Conservation (phyloP, 1,284 basidiomycete genomes). For the Ceraceosorus guamensis region DNA sequence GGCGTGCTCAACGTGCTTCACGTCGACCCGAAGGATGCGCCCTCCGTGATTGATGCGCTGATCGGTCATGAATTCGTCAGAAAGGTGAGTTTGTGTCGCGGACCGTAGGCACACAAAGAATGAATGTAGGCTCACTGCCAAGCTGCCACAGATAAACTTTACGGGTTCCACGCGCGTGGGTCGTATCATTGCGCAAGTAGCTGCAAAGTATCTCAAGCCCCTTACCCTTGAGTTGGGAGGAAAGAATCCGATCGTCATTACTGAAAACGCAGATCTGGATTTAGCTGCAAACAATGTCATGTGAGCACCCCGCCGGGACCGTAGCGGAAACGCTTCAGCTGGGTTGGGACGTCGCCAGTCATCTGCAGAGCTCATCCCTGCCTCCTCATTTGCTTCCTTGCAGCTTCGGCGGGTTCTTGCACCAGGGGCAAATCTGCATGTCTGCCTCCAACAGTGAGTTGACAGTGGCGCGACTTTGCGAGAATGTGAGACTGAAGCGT, state of each 20-base stretch:
- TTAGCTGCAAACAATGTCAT: constrained; percentile 54
- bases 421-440: constrained; percentile 67
- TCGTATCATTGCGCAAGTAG: constrained; percentile 72
- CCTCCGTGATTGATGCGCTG: constrained; percentile 54
- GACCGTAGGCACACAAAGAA: not conserved
- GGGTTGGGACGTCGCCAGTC: not conserved
- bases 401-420: constrained; percentile 56
- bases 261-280: constrained; percentile 60
- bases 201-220: constrained; percentile 67
- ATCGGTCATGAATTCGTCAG: constrained; percentile 57
- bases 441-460: constrained; percentile 60
- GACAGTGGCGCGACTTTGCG: no score
- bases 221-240: constrained; percentile 52
- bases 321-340: constrained; percentile 3
- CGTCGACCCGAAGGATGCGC: constrained; percentile 54
- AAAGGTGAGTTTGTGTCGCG: constrained; percentile 48
- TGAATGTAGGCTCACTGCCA: constrained; percentile 1
- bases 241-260: constrained; percentile 53
- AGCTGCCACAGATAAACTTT: constrained; percentile 47
- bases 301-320: no score
- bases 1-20: constrained; percentile 61
- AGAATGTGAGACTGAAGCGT: no score
- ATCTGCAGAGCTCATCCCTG: not conserved
- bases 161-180: constrained; percentile 62
- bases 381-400: not conserved